Percentiles rank a stretch among this genome's conserved stretches.
These are phyloP conservation scores for Mycena sp. DNA, from an alignment of 1,284 basidiomycete genomes.

Conservation along the genomic window DNA sequence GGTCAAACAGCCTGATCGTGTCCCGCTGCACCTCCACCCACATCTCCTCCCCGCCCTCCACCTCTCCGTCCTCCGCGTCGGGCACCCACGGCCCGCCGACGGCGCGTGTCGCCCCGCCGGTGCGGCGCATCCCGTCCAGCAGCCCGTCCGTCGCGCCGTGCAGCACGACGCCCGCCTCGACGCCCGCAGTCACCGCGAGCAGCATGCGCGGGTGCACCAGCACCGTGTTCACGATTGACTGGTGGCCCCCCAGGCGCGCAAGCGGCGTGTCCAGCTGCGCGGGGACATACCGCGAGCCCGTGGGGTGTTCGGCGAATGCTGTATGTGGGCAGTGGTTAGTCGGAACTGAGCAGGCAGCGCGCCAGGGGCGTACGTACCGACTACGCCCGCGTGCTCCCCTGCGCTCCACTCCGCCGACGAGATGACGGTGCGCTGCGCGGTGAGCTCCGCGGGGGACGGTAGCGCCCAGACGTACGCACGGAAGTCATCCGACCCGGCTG, in stretches of 20 bases:
- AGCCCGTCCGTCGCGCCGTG: conserved; percentile 68
- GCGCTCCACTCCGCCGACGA: conserved; percentile 20
- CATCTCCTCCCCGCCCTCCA: conserved; percentile 29
- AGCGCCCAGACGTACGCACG: conserved; percentile 77
- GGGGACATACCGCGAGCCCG: conserved; percentile 22
- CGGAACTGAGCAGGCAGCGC: no score
- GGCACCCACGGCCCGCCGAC: conserved; percentile 46
- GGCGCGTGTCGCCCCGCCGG: conserved; percentile 56
- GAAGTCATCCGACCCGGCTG: conserved; percentile 84
- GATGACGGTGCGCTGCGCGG: conserved; percentile 12
- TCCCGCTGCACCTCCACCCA: conserved; percentile 47
- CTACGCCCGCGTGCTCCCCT: conserved; percentile 8
- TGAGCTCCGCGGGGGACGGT: conserved; percentile 15
- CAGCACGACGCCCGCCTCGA: conserved; percentile 74
- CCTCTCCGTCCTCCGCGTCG: conserved; percentile 18
- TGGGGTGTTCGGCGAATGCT: conserved; percentile 16
- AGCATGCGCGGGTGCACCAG: conserved; percentile 78
- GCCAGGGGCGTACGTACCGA: conserved; percentile 11
- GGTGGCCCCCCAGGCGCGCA: conserved; percentile 57
- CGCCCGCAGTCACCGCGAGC: conserved; percentile 72
- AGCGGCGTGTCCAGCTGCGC: conserved; percentile 25
- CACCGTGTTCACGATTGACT: conserved; percentile 78
- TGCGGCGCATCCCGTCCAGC: conserved; percentile 52
- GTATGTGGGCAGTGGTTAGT: background rate
- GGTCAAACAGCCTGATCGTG: conserved; percentile 58